Evolutionary conservation across 352 stramenopile genomes (phyloP).

Genomic region (Globisporangium barbulae): DNA sequence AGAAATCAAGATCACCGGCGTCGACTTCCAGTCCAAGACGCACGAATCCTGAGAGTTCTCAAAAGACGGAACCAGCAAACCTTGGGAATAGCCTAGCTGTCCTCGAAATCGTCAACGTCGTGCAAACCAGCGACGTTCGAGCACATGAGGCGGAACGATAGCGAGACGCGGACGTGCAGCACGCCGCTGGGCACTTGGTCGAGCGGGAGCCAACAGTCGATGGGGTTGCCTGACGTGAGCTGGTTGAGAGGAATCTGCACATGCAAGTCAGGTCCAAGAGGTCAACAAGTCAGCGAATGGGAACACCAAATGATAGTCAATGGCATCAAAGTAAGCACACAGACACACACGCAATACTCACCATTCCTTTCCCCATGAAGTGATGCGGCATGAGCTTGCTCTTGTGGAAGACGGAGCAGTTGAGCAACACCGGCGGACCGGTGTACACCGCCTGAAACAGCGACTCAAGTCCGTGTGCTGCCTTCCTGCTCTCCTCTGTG

Average conservation of each 20-base stretch:
- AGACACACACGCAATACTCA: constrained; percentile 15
- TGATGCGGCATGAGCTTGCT: constrained; percentile 75
- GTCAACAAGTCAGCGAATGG: not conserved
- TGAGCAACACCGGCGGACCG: constrained; percentile 52
- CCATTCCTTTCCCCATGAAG: constrained; percentile 69
- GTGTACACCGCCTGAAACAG: constrained; percentile 61
- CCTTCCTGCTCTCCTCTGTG: constrained; percentile 26
- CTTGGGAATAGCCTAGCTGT: not conserved
- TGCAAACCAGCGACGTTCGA: constrained; percentile 33
- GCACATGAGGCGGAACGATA: constrained; percentile 86
- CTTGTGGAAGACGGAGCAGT: constrained; percentile 74
- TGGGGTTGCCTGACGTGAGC: constrained; percentile 54
- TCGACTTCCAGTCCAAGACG: constrained; percentile 16
- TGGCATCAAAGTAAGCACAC: not conserved
- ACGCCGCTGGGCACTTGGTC: constrained; percentile 51
- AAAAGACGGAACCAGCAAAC: not conserved
- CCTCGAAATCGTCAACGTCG: constrained; percentile 21
- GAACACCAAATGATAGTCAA: not conserved
- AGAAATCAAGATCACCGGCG: constrained; percentile 31
- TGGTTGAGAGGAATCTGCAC: constrained; percentile 41
- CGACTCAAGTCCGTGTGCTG: constrained; percentile 46
- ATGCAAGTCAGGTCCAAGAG: not conserved
- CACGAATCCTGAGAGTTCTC: not conserved
- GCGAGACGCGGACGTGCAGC: constrained; percentile 51
- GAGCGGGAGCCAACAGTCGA: constrained; percentile 71